Base-by-base conservation (phyloP, 169 alveolate species). In the Besnoitia besnoiti region DNA sequence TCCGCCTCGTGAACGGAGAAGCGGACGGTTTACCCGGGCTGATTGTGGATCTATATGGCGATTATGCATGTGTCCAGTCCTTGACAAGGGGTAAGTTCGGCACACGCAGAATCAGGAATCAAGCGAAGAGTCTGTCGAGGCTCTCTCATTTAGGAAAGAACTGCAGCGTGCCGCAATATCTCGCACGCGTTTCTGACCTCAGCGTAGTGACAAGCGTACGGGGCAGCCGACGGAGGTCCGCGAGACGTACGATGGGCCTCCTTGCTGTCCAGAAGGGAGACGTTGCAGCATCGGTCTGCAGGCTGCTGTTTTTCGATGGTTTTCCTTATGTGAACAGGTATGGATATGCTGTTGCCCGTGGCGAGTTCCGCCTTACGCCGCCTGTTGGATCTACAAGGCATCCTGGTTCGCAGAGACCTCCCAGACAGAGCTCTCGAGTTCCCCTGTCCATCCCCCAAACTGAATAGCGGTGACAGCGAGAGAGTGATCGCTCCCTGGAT, bases 21-120 rank as follows among this genome's bases (percentile, higher is more conserved):
- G 93, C 94, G 2, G 96, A 95, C 46, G 90, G 89, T 24, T 77
- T 95, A 19, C 96, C 96, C 21, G 96, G 96, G 1, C 51, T 93
- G 24, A 84, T 95, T 35, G 91, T 95, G 30, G 96, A 95, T n/a
- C 59, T 93, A 0, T 95, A 87, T 61, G 95, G 95, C 59, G 51
- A 80, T 16, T 79, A 33, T 24, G 93, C 85, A 39, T n/a, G 73
- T 47, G 40, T 90, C 40, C 93, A 90, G 80, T 85, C 55, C 62
- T 67, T 90, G 33, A 90, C 90, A n/a, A 2, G 93, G 37, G 93
- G 93, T 85, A 59, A 77, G 93, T 37, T 19, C 67, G 12, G 67
- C 30, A n/a, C 33, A 8, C n/a, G n/a, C n/a, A n/a, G n/a, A n/a
- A n/a, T n/a, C n/a, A n/a, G n/a, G n/a, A n/a, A n/a, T n/a, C n/a